Evolutionary conservation across 2,329 filamentous ascomycete genomes (phyloP).

Genomic region (Neofusicoccum sp.): DNA sequence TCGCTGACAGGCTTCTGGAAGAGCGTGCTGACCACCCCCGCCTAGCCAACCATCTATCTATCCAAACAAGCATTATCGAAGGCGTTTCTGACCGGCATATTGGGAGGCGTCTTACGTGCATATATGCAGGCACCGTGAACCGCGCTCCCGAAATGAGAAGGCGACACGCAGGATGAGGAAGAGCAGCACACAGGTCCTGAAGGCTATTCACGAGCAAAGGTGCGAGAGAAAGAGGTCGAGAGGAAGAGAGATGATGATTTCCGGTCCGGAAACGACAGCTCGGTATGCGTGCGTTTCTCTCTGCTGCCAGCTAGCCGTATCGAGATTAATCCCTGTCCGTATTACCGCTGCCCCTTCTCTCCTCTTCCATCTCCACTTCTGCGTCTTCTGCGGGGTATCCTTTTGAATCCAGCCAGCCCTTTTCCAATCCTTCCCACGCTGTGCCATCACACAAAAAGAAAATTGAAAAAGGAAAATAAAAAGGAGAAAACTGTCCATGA

Average conservation of each 20-base stretch:
- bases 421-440: background rate
- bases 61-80: too few species aligned
- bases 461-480: background rate
- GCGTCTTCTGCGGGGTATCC: constrained; percentile 2
- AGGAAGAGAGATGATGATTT: background rate
- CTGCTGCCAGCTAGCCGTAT: background rate
- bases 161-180: too few species aligned
- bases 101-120: constrained; percentile 7
- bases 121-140: constrained; percentile 15
- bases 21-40: too few species aligned
- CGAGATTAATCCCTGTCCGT: too few species aligned
- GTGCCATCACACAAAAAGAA: background rate
- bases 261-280: background rate
- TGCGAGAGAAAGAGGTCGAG: background rate
- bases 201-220: too few species aligned
- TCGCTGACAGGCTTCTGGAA: too few species aligned
- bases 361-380: background rate
- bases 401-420: background rate
- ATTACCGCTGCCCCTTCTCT: background rate
- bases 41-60: too few species aligned
- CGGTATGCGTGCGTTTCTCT: background rate
- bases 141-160: background rate
- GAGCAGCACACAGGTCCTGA: too few species aligned
- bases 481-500: background rate
- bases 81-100: background rate